These are phyloP conservation scores for Nicotiana otophora DNA, from an alignment of 257 asterid species.

Conservation along the genomic window DNA sequence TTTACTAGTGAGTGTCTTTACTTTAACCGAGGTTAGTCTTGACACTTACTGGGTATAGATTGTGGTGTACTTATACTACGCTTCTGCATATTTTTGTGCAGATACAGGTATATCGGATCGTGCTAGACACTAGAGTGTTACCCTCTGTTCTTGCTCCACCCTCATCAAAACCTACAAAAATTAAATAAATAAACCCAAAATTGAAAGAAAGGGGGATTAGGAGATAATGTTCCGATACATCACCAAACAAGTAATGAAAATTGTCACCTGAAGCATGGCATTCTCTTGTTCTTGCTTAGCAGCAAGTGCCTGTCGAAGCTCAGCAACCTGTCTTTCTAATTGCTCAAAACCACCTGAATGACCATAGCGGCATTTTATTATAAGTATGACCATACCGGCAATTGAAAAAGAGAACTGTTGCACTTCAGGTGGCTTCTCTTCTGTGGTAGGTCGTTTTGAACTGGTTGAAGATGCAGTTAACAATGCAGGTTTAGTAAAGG, in stretches of 20 bases:
- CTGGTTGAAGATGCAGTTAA: too few relatives aligned
- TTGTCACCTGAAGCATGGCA: constrained; percentile 89
- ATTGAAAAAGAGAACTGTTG: not conserved
- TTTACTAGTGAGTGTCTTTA: too few relatives aligned
- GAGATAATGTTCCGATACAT: not conserved
- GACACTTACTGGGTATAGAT: too few relatives aligned
- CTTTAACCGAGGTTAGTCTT: too few relatives aligned
- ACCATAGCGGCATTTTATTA: not conserved
- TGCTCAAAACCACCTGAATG: constrained; percentile 55
- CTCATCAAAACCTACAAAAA: constrained; percentile 73
- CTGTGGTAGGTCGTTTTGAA: too few relatives aligned
- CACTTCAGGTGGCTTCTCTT: too few relatives aligned
- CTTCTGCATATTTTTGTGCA: too few relatives aligned
- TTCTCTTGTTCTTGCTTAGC: constrained; percentile 96
- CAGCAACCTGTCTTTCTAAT: constrained; percentile 61
- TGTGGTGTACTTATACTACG: too few relatives aligned
- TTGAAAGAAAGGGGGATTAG: not conserved
- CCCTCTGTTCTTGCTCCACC: constrained; percentile 97
- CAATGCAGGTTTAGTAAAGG: too few relatives aligned
- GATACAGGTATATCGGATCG: too few relatives aligned
- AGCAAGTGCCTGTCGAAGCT: constrained; percentile 65
- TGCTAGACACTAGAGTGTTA: too few relatives aligned
- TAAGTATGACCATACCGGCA: not conserved
- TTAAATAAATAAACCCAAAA: constrained; percentile 3
- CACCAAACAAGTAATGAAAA: constrained; percentile 5